Base-by-base conservation (phyloP, 1,284 basidiomycete genomes). In the Psilocybe mexicana region DNA sequence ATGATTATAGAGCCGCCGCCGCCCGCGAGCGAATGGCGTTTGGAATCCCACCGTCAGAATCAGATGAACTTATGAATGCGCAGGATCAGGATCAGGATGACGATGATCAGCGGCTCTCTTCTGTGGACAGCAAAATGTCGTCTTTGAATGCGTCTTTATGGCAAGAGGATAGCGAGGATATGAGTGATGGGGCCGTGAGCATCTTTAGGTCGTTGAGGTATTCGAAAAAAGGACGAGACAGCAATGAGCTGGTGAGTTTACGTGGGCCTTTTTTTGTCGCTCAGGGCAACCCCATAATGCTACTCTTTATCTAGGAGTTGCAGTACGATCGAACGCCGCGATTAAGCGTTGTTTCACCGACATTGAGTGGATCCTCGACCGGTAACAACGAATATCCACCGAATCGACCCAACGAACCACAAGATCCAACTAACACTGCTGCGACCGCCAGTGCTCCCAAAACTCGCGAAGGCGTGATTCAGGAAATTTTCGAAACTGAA, bases 401-500 rank as follows among this genome's bases (percentile, higher is more conserved):
- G 52, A 48, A 25, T 40, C 6, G 48, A 40, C 42, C 24, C 35
- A 42, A 45, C 40, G 61, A 65, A 46, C 28, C 33, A 8, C 44
- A n/a, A 11, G 24, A 24, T 28, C 33, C 6, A 10, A 4, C 14
- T 23, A n/a, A 45, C 14, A 25, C 30, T 18, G 23, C 36, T 35
- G 38, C 40, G 28, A 12, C 38, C 14, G 25, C 35, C 12, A 25
- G 14, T 28, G 63, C 64, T 1, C 57, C 35, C 12, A 25, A 18
- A 33, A 63, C 64, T 1, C 57, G 69, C 42, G 67, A 70, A 49
- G 64, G 53, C 28, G 64, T 70, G 24, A 68, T 70, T 33, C 66
- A 69, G 26, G 69, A 85, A 47, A 76, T 95, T 47, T 82, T 79
- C 62, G 79, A 83, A 47, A 84, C 87, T 0, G 93, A 96, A 72